Conservation (phyloP, 371 early-diverging fungal species). For the Syncephalastrum sp. region DNA sequence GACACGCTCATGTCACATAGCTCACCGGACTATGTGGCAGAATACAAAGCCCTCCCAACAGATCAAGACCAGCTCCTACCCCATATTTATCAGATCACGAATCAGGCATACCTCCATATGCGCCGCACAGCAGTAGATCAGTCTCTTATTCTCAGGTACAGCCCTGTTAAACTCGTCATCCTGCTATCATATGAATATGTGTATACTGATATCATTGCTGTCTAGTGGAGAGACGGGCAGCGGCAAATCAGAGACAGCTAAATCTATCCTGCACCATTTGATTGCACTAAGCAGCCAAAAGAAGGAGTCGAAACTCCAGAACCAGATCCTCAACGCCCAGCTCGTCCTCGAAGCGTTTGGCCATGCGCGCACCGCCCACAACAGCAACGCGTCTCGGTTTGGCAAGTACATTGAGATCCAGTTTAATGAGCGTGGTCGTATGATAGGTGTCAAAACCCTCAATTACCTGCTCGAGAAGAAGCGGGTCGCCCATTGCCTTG, state of each 20-base stretch:
- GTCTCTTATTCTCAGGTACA: slow-evolving; percentile 72
- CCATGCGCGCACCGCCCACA: slow-evolving; percentile 73
- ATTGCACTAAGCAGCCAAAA: slow-evolving; percentile 73
- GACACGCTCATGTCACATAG: slow-evolving; percentile 35
- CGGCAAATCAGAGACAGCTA: slow-evolving; percentile 81
- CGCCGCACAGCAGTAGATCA: slow-evolving; percentile 83
- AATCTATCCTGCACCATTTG: slow-evolving; percentile 64
- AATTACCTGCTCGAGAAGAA: slow-evolving; percentile 91
- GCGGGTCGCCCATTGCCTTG: slow-evolving; percentile 56
- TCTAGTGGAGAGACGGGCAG: slow-evolving; percentile 88
- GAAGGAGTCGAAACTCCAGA: slow-evolving; percentile 80
- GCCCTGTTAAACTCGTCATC: slow-evolving; percentile 25
- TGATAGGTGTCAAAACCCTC: slow-evolving; percentile 87
- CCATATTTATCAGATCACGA: slow-evolving; percentile 83
- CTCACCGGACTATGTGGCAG: slow-evolving; percentile 73
- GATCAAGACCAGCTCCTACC: slow-evolving; percentile 67
- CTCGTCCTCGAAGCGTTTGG: slow-evolving; percentile 86
- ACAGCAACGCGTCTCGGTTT: slow-evolving; percentile 88
- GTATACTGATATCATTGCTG: background rate
- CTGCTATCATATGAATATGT: no score
- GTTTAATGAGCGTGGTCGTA: slow-evolving; percentile 85
- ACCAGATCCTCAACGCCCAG: slow-evolving; percentile 71
- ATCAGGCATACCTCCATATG: slow-evolving; percentile 77
- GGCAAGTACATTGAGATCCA: slow-evolving; percentile 91
- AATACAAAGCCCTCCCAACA: slow-evolving; percentile 56